phyloP scores from a whole-genome alignment of 208 protist genomes.

The Leishmania arabica region DNA sequence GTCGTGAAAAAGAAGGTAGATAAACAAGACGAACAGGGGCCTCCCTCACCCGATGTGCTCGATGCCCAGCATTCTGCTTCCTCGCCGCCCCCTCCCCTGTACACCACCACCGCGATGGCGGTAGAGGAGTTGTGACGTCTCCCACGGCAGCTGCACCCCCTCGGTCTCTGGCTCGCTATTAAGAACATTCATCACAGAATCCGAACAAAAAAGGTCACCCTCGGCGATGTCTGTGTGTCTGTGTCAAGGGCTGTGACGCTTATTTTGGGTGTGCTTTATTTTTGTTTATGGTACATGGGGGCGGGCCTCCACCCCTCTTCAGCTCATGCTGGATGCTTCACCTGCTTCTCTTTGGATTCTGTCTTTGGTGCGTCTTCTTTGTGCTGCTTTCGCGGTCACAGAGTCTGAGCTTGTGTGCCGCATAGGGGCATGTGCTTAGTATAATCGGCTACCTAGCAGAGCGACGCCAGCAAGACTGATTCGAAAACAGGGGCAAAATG shows the following conservation, averaged over 20 bases:
- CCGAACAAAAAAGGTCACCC: background rate
- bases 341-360: background rate
- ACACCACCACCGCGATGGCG: background rate
- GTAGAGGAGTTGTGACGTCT: background rate
- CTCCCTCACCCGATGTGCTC: background rate
- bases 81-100: background rate
- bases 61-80: background rate
- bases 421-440: background rate
- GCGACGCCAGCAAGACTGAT: background rate
- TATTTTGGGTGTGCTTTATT: background rate
- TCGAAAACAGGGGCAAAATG: background rate
- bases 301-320: background rate
- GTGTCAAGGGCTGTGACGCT: background rate
- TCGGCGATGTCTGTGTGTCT: background rate
- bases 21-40: background rate
- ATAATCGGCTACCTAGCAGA: background rate
- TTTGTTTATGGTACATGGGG: background rate
- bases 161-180: background rate
- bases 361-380: background rate
- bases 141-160: background rate
- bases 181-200: constrained; percentile 8
- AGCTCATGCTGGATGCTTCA: background rate
- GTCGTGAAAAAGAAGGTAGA: background rate
- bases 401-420: background rate
- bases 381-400: background rate